Base-by-base conservation (phyloP, 1,139 yeast genomes). In the Citeromyces hawaiiensis region DNA sequence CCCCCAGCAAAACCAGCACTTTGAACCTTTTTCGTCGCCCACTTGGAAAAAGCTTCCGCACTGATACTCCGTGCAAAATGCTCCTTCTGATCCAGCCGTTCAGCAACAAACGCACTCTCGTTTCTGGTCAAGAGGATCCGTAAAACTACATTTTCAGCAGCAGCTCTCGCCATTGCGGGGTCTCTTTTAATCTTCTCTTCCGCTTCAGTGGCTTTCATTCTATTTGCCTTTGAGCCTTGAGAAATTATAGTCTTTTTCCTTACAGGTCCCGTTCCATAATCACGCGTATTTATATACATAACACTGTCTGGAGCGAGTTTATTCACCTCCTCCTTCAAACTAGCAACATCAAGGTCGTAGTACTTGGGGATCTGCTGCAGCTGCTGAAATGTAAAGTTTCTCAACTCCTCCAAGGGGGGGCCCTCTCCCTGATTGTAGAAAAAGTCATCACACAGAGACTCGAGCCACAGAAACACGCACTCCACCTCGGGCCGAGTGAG, bases 381-480 rank as follows among this genome's bases (percentile, higher is more conserved):
- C 30, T 77, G 70, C 53, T 81, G 86, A 53, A 80, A 83, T 34
- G 70, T 70, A 37, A 70, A 74, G 42, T 75, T 74, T 47, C 77
- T 79, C 50, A 85, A 60, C 9, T 72, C 74, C 45, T 71, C 76
- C 35, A 83, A 52, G 0, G 87, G 72, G 0, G 93, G 93, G 0
- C 95, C 95, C 39, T 80, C 81, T 1, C 95, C 95, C 42, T 72
- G 78, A 51, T 83, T 80, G 53, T 85, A 77, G 59, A 86, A 85
- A 53, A 83, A 85, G 44, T 77, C 86, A 40, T 73, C 59, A 44
- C 80, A 73, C 31, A 83, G 59, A 9, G 79, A 66, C 41, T 74
- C 66, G 17, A 83, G 56, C 95, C 95, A 86, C 1, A 73, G 66
- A 46, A 81, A 76, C 1, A 83, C 74, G 1, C 81, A 72, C 42